Evolutionary conservation across 768 basidiomycete genomes (phyloP), one percentile per base, ranked within the genome.

Genomic region (Gautieria morchelliformis): DNA sequence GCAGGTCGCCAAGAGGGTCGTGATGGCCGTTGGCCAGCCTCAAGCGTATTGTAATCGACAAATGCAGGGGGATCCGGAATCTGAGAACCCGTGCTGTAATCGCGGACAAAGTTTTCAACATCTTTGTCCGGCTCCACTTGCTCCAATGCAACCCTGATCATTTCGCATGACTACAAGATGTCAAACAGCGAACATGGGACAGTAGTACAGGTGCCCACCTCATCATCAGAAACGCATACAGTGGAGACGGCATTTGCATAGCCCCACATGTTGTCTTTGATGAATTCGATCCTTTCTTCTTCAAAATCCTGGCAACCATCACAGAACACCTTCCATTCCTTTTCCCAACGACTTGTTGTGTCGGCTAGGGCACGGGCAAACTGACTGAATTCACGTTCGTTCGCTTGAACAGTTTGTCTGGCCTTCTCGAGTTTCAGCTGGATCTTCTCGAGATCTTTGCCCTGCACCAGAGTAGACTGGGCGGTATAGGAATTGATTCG

Each of bases 211-310:
- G 19, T 20, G 73, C 79, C 59, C 64, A 93, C 91, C 82, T 95
- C 92, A 64, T 99, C 96, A 66, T 98, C 96, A 11, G 84, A 75
- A 17, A 99, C 94, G 63, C 96, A 97, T 14, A 94, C 89, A 11
- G 88, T 90, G 14, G 94, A 96, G n/a, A 96, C 85, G 0, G 87
- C 86, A 68, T 99, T 99, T 0, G 96, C 93, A 68, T 91, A 97
- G 7, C 83, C 81, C 95, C 96, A 99, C 70, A 96, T 78, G 63
- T 89, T 90, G 67, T 94, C 91, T 72, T 95, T 97, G 75, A 88
- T 84, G 67, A 95, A 91, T 59, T 93, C 91, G 66, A 94, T 72
- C n/a, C 96, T 81, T 58, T 93, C 86, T 63, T 97, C 93, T 65
- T 99, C 96, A 51, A 96, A 72, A 72, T 99, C 96, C 70, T 99